Base-by-base conservation (phyloP, 2,329 filamentous ascomycete species). In the Arthroderma sp. region DNA sequence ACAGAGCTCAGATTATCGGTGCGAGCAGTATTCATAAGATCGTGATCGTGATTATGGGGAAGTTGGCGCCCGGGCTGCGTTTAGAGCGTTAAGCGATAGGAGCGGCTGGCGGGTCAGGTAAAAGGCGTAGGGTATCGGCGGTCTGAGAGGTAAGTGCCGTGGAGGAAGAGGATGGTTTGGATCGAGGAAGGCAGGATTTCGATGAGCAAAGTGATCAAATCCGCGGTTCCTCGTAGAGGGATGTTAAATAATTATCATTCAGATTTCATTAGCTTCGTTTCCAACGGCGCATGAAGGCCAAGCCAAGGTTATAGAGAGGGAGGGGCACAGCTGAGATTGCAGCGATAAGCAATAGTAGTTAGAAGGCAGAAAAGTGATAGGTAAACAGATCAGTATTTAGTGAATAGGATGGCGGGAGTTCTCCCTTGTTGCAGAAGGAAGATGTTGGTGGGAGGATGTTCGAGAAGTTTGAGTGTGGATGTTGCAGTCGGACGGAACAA, bases 41-140 rank as follows among this genome's bases (percentile, higher is more conserved):
- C 19, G 41, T 47, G 21, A 9, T n/a, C 41, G 41, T 47, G 21
- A 9, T n/a, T 19, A 47, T 33, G 47, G n/a, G 47, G 28, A 33
- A 51, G 47, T 33, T 31, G 47, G 47, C 47, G 47, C 47, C 28
- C 15, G 41, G 47, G 15, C 44, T 17, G 25, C 25, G 23, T 51
- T 19, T 33, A 51, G 44, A 8, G 47, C 47, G 47, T 51, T 25
- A 35, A 51, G 47, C 47, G 47, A 51, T 51, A 51, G 47, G 47
- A 33, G 47, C 47, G 47, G 47, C 25, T 51, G 23, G 6, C 35
- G 9, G 44, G 21, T 7, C 25, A 31, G 47, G 47, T 31, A 17
- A 33, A 19, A 17, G 47, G 19, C n/a, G 47, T 25, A 31, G 11
- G 25, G 25, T n/a, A 38, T 11, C 35, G 13, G 35, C 35, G 15